phyloP scores from a whole-genome alignment of 2,329 filamentous ascomycete genomes.

The Penicillium sp. region DNA sequence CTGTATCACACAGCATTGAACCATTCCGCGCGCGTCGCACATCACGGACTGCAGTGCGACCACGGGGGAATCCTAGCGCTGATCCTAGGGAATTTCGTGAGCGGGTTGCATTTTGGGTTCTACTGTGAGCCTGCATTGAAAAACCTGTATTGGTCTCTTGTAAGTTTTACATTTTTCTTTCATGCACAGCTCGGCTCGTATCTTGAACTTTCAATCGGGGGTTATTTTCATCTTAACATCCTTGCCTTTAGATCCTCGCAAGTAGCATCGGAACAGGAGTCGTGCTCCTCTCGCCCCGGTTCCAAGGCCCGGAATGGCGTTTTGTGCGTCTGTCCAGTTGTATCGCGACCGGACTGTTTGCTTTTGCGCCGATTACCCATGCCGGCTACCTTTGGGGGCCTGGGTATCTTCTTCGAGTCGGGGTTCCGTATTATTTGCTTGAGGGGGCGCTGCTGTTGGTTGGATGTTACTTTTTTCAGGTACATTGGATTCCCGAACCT shows the following conservation, averaged over 20 bases:
- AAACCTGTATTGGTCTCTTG: slow-evolving; percentile 38
- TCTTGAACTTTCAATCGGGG: neutral
- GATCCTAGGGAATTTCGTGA: slow-evolving; percentile 37
- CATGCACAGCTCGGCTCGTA: neutral
- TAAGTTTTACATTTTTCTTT: slow-evolving; percentile 10
- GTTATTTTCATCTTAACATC: neutral
- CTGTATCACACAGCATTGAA: slow-evolving; percentile 37
- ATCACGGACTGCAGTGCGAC: slow-evolving; percentile 30
- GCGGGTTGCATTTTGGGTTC: slow-evolving; percentile 38
- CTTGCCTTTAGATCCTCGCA: slow-evolving; percentile 26
- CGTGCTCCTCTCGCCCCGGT: slow-evolving; percentile 36
- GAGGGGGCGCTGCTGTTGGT: slow-evolving; percentile 33
- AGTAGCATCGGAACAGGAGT: slow-evolving; percentile 31
- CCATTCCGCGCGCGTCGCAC: slow-evolving; percentile 29
- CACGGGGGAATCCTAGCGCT: slow-evolving; percentile 36
- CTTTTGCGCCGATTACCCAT: slow-evolving; percentile 36
- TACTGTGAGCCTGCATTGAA: slow-evolving; percentile 33
- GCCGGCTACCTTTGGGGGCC: slow-evolving; percentile 27
- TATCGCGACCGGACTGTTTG: slow-evolving; percentile 33
- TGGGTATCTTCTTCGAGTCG: slow-evolving; percentile 23
- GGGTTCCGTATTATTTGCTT: slow-evolving; percentile 35
- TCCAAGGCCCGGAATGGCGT: slow-evolving; percentile 32
- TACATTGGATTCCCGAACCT: neutral
- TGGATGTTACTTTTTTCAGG: slow-evolving; percentile 30
- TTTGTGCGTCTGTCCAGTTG: slow-evolving; percentile 29